Percentiles rank a stretch among this genome's conserved stretches.
Conservation (phyloP, 1,139 yeast genomes). For the Blastobotrys indianensis region DNA sequence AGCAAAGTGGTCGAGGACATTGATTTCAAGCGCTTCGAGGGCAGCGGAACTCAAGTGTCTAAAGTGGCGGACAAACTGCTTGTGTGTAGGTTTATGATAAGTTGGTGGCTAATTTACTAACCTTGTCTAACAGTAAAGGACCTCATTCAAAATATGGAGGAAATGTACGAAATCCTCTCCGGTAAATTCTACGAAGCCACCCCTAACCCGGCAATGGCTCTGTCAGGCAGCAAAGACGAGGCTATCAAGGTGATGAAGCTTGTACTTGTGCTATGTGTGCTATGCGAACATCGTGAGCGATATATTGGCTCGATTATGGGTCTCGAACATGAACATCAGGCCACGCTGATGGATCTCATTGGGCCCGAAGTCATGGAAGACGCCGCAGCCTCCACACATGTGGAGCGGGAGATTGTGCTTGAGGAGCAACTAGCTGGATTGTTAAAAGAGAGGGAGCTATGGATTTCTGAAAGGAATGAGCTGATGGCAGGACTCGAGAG, state of each 20-base stretch:
- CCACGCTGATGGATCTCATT: conserved; percentile 16
- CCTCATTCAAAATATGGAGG: no score
- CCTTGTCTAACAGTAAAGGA: no score
- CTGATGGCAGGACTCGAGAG: conserved; percentile 1
- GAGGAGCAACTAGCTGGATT: conserved; percentile 18
- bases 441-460: conserved; percentile 12
- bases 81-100: no score
- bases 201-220: background rate
- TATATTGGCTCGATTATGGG: conserved; percentile 16
- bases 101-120: no score
- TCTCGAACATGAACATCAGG: conserved; percentile 15
- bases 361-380: conserved; percentile 13
- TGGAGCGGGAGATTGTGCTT: conserved; percentile 15
- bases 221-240: conserved; percentile 7
- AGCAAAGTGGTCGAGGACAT: no score
- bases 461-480: background rate
- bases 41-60: no score
- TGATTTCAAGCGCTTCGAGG: no score
- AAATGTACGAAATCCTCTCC: background rate
- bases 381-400: background rate
- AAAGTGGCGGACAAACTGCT: no score
- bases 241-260: conserved; percentile 14
- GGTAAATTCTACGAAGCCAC: background rate
- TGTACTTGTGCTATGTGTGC: conserved; percentile 15
- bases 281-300: conserved; percentile 14